phyloP scores from a whole-genome alignment of 177 flowering plant species.

The Telopea speciosissima region DNA sequence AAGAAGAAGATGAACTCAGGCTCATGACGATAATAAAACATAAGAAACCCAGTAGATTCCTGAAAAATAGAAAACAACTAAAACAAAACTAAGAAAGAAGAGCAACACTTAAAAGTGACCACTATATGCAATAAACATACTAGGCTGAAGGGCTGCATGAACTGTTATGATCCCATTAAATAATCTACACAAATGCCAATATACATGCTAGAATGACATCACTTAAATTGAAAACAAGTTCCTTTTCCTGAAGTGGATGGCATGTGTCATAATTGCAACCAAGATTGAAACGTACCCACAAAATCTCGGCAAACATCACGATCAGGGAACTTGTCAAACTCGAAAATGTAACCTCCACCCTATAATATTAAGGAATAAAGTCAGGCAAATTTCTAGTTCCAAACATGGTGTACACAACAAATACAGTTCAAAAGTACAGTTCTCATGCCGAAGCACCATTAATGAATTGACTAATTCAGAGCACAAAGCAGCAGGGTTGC shows the following conservation, averaged over 20 bases:
- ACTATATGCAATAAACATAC: background rate
- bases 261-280: background rate
- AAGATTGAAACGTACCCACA: conserved; percentile 51
- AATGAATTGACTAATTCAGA: background rate
- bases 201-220: background rate
- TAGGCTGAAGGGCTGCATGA: background rate
- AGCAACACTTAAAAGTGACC: too few relatives aligned
- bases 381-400: background rate
- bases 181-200: background rate
- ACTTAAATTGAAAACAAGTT: background rate
- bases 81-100: too few relatives aligned
- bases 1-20: too few relatives aligned
- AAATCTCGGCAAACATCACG: conserved; percentile 79
- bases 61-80: too few relatives aligned
- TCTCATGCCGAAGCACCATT: background rate
- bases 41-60: too few relatives aligned
- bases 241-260: background rate
- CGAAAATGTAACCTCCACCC: conserved; percentile 73
- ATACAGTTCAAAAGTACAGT: background rate
- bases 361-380: conserved; percentile 11
- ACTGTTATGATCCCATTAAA: background rate
- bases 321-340: conserved; percentile 70
- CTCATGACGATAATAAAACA: too few relatives aligned
- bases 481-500: background rate
- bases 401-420: background rate